A percentile compares a stretch with the other conserved stretches of the same genome.
Evolutionary conservation across 106 monocot genomes (phyloP).

Genomic region (Allium fistulosum): DNA sequence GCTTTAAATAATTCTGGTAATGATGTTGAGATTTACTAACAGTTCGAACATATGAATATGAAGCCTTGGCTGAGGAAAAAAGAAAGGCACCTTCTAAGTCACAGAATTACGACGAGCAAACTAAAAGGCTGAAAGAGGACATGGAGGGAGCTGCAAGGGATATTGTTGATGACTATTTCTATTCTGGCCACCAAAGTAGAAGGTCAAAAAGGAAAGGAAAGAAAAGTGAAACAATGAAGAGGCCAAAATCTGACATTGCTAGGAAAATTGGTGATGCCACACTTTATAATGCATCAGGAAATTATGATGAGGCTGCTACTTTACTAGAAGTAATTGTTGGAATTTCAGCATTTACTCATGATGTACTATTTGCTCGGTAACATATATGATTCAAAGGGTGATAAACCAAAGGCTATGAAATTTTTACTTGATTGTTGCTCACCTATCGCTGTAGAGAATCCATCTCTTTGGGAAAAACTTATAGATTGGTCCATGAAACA

Average conservation of each 20-base stretch:
- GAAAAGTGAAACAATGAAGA: slow-evolving; percentile 77
- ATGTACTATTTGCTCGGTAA: slow-evolving; percentile 79
- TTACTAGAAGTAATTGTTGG: slow-evolving; percentile 69
- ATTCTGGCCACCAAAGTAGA: slow-evolving; percentile 38
- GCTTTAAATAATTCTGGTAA: slow-evolving; percentile 18
- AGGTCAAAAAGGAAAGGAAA: slow-evolving; percentile 49
- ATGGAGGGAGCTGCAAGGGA: slow-evolving; percentile 64
- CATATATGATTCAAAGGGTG: slow-evolving; percentile 58
- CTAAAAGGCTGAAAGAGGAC: slow-evolving; percentile 43
- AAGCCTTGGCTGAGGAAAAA: slow-evolving; percentile 66
- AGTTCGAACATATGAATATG: slow-evolving; percentile 51
- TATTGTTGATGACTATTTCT: slow-evolving; percentile 77
- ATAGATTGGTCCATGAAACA: slow-evolving; percentile 84
- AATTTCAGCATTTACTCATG: slow-evolving; percentile 72
- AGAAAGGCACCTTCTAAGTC: slow-evolving; percentile 44
- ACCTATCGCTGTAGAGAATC: slow-evolving; percentile 77
- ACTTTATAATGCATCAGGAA: slow-evolving; percentile 66
- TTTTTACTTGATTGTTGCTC: slow-evolving; percentile 90
- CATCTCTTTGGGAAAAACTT: slow-evolving; percentile 86
- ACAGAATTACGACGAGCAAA: slow-evolving; percentile 10
- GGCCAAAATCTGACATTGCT: slow-evolving; percentile 53
- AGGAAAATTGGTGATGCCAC: slow-evolving; percentile 86
- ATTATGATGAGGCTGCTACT: slow-evolving; percentile 64
- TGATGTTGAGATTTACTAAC: slow-evolving; percentile 39
- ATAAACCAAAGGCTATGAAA: slow-evolving; percentile 66